phyloP scores from a whole-genome alignment of 345 rosid species.

The Rhodamnia argentea region DNA sequence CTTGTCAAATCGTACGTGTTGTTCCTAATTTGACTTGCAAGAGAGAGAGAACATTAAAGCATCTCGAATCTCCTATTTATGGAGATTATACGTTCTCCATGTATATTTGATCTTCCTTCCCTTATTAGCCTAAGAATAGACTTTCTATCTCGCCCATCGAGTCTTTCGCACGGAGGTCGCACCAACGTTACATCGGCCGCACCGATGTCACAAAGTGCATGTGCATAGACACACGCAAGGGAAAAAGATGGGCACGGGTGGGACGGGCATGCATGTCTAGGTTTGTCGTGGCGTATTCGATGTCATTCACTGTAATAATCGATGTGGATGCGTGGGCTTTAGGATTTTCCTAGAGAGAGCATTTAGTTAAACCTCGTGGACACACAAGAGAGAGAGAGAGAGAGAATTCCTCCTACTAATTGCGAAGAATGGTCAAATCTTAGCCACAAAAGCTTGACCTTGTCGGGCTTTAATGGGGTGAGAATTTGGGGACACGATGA shows the following conservation, averaged over 20 bases:
- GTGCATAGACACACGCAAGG: neutral
- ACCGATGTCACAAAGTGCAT: neutral
- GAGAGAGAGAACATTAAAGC: neutral
- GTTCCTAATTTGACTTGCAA: accelerated
- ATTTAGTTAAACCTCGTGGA: neutral
- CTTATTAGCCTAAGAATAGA: neutral
- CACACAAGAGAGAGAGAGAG: neutral
- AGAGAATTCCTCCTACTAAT: neutral
- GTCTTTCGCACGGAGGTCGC: neutral
- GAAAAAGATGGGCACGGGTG: neutral
- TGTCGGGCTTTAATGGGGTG: neutral
- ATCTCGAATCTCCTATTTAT: neutral
- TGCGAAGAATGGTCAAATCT: neutral
- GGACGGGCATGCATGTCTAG: neutral
- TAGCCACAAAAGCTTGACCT: neutral
- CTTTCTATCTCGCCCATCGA: neutral
- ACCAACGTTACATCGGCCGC: neutral
- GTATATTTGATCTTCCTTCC: neutral
- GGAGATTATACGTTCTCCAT: neutral
- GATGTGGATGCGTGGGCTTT: neutral
- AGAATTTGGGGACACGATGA: neutral
- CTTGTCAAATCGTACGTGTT: accelerated
- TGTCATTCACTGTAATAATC: neutral
- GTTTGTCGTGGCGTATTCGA: neutral
- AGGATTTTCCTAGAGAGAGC: neutral